Percentiles rank a stretch among this genome's conserved stretches.
phyloP scores from a whole-genome alignment of 192 early-diverging fungal genomes.

The Geosiphon pyriformis region DNA sequence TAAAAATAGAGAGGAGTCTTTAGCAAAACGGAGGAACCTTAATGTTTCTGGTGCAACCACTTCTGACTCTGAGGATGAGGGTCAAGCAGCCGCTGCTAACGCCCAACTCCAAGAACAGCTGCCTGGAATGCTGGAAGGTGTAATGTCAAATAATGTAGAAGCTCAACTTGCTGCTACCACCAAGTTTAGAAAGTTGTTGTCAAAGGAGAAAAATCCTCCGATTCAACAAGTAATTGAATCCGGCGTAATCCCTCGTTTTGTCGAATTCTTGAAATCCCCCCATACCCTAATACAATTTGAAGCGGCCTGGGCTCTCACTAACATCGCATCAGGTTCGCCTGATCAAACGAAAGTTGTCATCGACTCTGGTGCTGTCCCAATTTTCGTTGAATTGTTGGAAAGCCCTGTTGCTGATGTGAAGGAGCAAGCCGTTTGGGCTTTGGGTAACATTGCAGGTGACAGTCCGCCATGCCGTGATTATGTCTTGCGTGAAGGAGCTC shows the following conservation, averaged over 20 bases:
- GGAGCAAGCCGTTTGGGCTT: slow-evolving; percentile 48
- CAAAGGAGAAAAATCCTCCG: slow-evolving; percentile 46
- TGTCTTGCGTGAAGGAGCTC: slow-evolving; percentile 32
- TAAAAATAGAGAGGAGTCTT: slow-evolving; percentile 41
- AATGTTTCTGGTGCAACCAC: neutral
- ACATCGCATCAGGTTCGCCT: slow-evolving; percentile 43
- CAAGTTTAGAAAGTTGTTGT: slow-evolving; percentile 44
- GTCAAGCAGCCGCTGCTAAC: neutral
- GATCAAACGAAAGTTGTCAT: slow-evolving; percentile 42
- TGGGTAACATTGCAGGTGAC: slow-evolving; percentile 52
- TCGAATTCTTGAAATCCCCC: slow-evolving; percentile 42
- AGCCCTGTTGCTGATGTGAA: slow-evolving; percentile 34
- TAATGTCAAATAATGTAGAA: slow-evolving; percentile 40
- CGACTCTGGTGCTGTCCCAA: slow-evolving; percentile 41
- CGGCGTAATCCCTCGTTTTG: slow-evolving; percentile 46
- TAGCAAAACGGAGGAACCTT: slow-evolving; percentile 47
- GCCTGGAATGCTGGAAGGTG: slow-evolving; percentile 26
- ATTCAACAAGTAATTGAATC: slow-evolving; percentile 44
- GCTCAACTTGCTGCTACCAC: slow-evolving; percentile 38
- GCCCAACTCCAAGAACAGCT: slow-evolving; percentile 15
- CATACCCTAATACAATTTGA: slow-evolving; percentile 41
- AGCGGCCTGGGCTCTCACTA: slow-evolving; percentile 52
- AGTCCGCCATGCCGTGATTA: slow-evolving; percentile 37
- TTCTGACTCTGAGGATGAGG: slow-evolving; percentile 23
- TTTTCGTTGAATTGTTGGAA: slow-evolving; percentile 38